Evolutionary conservation across 306 rosid species (phyloP).

Genomic region (Quercus bicolor): DNA sequence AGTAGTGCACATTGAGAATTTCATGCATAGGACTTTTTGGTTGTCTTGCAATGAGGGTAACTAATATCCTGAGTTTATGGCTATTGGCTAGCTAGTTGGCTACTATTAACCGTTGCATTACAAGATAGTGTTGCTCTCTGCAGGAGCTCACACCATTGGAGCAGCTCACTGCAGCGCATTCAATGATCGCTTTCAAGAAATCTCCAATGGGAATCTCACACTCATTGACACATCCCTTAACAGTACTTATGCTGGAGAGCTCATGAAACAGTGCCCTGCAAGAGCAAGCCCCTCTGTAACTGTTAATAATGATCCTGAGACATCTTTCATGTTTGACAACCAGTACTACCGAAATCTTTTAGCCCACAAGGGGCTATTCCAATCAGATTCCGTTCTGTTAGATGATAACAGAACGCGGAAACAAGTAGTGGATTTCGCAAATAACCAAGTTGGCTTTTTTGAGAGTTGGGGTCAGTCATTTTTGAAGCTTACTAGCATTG

Average conservation of each 20-base stretch:
- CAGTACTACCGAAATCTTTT: constrained; percentile 60
- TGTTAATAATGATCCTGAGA: constrained; percentile 66
- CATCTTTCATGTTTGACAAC: constrained; percentile 65
- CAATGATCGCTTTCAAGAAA: constrained; percentile 54
- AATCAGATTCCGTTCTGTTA: constrained; percentile 68
- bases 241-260: constrained; percentile 55
- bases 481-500: constrained; percentile 60
- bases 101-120: not conserved
- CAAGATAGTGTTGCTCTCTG: constrained; percentile 1
- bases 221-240: constrained; percentile 59
- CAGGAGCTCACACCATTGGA: constrained; percentile 92
- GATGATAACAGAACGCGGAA: constrained; percentile 41
- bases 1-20: too few species aligned
- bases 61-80: not conserved
- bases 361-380: constrained; percentile 62
- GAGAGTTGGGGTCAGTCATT: constrained; percentile 61
- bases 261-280: constrained; percentile 48
- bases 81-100: not conserved
- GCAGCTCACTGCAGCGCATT: constrained; percentile 71
- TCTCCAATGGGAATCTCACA: constrained; percentile 48
- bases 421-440: constrained; percentile 49
- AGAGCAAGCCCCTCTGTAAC: constrained; percentile 36
- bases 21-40: too few species aligned
- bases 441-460: constrained; percentile 58
- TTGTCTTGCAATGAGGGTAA: not conserved